Evolutionary conservation across 192 early-diverging fungal genomes (phyloP).

Genomic region (Coemansia sp.): DNA sequence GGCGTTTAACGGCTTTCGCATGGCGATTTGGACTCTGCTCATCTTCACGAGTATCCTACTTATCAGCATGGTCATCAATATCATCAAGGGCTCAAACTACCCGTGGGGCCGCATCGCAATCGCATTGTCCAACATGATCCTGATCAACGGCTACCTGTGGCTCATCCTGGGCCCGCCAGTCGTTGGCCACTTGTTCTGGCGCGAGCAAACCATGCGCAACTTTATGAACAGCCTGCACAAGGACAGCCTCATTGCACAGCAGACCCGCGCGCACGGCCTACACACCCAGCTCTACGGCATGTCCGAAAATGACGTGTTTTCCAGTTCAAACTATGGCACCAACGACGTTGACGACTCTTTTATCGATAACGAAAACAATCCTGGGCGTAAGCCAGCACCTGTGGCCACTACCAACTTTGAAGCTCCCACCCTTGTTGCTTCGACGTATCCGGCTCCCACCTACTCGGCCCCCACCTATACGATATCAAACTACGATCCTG

Average conservation of each 20-base stretch:
- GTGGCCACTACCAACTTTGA: slow-evolving; percentile 16
- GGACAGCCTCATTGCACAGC: slow-evolving; percentile 47
- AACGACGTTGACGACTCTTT: slow-evolving; percentile 18
- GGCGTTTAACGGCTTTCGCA: slow-evolving; percentile 47
- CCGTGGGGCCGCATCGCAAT: slow-evolving; percentile 44
- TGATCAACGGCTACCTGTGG: slow-evolving; percentile 45
- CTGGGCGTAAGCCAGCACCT: slow-evolving; percentile 2
- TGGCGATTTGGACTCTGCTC: slow-evolving; percentile 44
- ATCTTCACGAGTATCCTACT: slow-evolving; percentile 31
- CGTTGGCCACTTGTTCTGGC: slow-evolving; percentile 44
- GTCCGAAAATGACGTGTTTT: slow-evolving; percentile 28
- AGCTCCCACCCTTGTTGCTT: slow-evolving; percentile 11
- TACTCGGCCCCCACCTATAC: background rate
- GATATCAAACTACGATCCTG: slow-evolving; percentile 3
- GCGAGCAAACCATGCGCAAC: slow-evolving; percentile 48
- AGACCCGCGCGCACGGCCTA: slow-evolving; percentile 28
- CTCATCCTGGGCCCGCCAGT: slow-evolving; percentile 44
- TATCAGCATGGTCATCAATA: slow-evolving; percentile 42
- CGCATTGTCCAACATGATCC: slow-evolving; percentile 33
- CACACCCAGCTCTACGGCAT: slow-evolving; percentile 32
- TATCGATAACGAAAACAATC: slow-evolving; percentile 9
- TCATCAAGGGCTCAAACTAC: slow-evolving; percentile 44
- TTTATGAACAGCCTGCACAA: slow-evolving; percentile 51
- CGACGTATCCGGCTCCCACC: background rate
- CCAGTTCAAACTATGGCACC: slow-evolving; percentile 16